Base-by-base conservation (phyloP, 345 rosid species). In the Salix viminalis region DNA sequence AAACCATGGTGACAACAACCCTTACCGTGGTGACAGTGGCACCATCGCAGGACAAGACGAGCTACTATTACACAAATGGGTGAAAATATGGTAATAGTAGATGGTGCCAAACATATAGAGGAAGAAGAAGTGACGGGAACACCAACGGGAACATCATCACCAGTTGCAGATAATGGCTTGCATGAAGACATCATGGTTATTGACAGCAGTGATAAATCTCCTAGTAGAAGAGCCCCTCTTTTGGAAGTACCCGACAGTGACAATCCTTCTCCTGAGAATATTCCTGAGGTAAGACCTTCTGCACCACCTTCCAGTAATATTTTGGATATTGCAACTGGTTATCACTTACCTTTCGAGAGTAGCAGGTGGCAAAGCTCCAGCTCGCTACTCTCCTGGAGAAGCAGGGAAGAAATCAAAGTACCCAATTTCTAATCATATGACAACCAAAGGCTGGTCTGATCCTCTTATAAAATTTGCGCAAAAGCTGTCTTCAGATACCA, bases 51-150 rank as follows among this genome's bases (percentile, higher is more conserved):
- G 6, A 44, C 3, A 3, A 16, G 13, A 30, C 2, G 9, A 1
- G 28, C 1, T 1, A 2, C 0, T 16, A 0, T 7, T 2, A 3
- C 0, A 26, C 11, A 46, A 15, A 8, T 6, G 5, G 28, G 0
- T 21, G 52, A 39, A 1, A 19, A 5, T 19, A 41, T 2, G 0
- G 4, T 4, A 5, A 26, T 0, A 14, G 2, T 28, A 26, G 28
- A 26, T 26, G 28, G 28, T 26, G 1, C 28, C 28, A 26, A 1
- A 26, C 28, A 26, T 26, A 18, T 19, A 15, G 23, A 28, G 16
- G 61, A 44, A 2, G 50, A 2, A 44, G 50, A 13, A 44, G 50
- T 44, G 14, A 44, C 5, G 4, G 16, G 16, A 2, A 12, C 50
- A 46, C 1, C 50, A 12, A 44, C 5, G 4, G 16, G 16, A 2